Conservation (phyloP, 2,329 filamentous ascomycete genomes). For the Triangularia verruculosa region DNA sequence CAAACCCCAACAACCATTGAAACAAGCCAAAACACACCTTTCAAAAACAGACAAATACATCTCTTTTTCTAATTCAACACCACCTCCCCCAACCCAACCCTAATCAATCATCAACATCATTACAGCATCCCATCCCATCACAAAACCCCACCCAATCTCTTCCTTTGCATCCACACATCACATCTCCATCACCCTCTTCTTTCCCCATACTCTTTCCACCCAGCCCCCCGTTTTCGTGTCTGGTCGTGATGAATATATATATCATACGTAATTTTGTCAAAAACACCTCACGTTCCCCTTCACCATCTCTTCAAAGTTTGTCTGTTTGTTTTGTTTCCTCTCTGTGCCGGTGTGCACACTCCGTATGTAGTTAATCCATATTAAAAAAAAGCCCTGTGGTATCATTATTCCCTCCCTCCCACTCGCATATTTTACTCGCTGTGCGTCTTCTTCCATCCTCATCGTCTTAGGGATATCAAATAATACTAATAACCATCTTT, state of each 20-base stretch:
- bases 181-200: background rate
- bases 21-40: background rate
- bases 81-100: background rate
- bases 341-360: conserved; percentile 7
- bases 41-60: background rate
- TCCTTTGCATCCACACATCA: background rate
- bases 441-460: background rate
- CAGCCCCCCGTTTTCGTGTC: background rate
- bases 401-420: background rate
- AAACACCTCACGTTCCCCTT: background rate
- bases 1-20: background rate
- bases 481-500: background rate
- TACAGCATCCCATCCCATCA: background rate
- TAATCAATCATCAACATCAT: background rate
- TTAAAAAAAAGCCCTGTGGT: background rate
- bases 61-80: background rate
- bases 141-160: background rate
- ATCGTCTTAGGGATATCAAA: background rate
- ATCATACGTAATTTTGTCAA: background rate
- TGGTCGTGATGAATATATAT: background rate
- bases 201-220: background rate
- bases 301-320: background rate
- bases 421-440: background rate
- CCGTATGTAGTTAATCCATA: background rate
- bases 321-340: background rate